A percentile compares a stretch with the other conserved stretches of the same genome.
Conservation (phyloP, 768 basidiomycete genomes). For the Rhizopogon sp. region DNA sequence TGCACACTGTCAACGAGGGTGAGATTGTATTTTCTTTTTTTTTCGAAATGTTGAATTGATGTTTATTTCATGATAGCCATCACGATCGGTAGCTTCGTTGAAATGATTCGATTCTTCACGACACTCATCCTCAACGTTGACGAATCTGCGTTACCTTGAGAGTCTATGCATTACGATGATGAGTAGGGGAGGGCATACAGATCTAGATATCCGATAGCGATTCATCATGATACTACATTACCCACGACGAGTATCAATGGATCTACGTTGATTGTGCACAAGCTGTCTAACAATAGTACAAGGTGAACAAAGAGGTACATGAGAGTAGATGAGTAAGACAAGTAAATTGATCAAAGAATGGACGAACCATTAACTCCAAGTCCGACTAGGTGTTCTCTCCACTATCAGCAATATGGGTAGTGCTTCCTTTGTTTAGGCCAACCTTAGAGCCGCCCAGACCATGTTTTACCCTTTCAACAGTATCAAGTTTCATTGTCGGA, state of each 20-base stretch:
- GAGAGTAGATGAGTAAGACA: too few species aligned
- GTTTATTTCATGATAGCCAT: conserved; percentile 32
- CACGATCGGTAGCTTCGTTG: conserved; percentile 48
- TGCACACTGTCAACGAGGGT: conserved; percentile 79
- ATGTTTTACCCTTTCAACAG: too few species aligned
- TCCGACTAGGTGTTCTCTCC: too few species aligned
- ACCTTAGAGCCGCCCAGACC: too few species aligned
- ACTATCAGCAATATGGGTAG: too few species aligned
- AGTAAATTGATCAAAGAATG: too few species aligned
- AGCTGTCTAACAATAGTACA: too few species aligned
- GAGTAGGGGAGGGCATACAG: neutral
- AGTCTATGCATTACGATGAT: neutral
- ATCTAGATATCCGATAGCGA: neutral
- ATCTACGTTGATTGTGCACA: too few species aligned
- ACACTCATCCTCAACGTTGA: conserved; percentile 68
- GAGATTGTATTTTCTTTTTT: conserved; percentile 14
- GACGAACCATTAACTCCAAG: too few species aligned
- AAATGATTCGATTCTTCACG: conserved; percentile 63
- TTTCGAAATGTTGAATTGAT: neutral
- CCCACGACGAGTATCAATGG: too few species aligned
- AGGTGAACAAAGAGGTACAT: too few species aligned
- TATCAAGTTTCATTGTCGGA: conserved; percentile 11
- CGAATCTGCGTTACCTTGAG: conserved; percentile 32
- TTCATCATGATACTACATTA: neutral
- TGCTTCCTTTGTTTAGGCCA: too few species aligned